phyloP scores from a whole-genome alignment of 805 yeast species.

The Spathaspora gorwiae region DNA sequence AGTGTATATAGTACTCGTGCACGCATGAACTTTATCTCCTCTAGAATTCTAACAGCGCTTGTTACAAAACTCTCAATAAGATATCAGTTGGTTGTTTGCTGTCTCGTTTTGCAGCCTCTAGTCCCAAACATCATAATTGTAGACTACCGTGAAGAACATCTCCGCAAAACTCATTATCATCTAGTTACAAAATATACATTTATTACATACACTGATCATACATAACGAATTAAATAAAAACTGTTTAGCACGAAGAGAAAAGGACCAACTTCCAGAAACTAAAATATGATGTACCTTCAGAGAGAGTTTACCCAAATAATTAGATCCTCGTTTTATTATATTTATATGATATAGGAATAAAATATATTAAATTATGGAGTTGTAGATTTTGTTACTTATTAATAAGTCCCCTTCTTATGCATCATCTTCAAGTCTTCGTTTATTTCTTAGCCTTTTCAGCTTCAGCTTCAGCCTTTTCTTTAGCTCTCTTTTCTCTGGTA shows the following conservation, averaged over 20 bases:
- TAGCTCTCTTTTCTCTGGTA: constrained; percentile 96
- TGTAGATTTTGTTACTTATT: background rate
- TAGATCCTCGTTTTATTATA: constrained; percentile 2
- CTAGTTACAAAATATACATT: background rate
- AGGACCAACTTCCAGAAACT: background rate
- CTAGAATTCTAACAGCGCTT: too few relatives aligned
- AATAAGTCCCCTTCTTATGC: background rate
- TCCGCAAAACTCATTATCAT: too few relatives aligned
- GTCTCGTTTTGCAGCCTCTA: too few relatives aligned
- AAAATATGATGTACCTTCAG: too few relatives aligned
- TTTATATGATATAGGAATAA: constrained; percentile 5
- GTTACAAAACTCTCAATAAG: too few relatives aligned
- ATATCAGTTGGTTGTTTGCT: too few relatives aligned
- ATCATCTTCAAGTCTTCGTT: constrained; percentile 17
- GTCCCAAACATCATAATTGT: too few relatives aligned
- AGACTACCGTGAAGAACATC: too few relatives aligned
- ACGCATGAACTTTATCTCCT: too few relatives aligned
- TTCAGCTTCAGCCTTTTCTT: constrained; percentile 97
- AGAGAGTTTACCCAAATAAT: background rate
- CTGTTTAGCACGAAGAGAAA: background rate
- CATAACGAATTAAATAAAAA: background rate
- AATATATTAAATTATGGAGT: constrained; percentile 1
- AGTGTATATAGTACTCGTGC: too few relatives aligned
- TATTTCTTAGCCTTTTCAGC: constrained; percentile 96
- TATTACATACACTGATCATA: background rate